These are phyloP conservation scores for Tylopilus rubrobrunneus DNA, from an alignment of 768 basidiomycete species.

Conservation along the genomic window DNA sequence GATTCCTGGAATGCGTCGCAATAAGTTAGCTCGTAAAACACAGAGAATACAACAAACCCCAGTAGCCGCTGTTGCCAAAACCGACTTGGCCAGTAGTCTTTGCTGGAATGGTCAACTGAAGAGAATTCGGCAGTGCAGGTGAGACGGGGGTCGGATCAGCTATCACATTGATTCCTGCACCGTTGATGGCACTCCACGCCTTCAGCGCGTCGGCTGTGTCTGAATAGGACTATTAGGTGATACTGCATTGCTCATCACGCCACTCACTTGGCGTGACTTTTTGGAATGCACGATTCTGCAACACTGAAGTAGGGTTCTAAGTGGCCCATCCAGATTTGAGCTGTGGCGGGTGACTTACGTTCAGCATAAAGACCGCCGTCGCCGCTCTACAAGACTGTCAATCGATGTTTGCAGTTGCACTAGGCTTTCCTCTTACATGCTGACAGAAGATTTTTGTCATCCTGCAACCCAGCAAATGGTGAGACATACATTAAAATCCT, in stretches of 20 bases:
- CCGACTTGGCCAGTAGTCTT: constrained; percentile 41
- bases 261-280: constrained; percentile 50
- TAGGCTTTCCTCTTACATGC: no score
- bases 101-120: constrained; percentile 44
- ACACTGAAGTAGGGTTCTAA: constrained; percentile 35
- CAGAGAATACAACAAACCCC: constrained; percentile 34
- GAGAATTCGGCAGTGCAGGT: constrained; percentile 56
- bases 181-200: constrained; percentile 50
- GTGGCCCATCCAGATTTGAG: no score
- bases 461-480: no score
- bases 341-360: no score
- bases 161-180: constrained; percentile 45
- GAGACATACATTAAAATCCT: no score
- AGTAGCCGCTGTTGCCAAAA: constrained; percentile 56
- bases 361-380: no score
- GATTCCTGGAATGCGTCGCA: constrained; percentile 39
- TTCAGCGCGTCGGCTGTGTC: constrained; percentile 46
- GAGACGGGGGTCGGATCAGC: constrained; percentile 52
- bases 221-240: constrained; percentile 15
- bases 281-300: constrained; percentile 72
- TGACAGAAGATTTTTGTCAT: no score
- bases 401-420: no score
- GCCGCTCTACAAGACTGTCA: no score
- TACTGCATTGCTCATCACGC: background rate
- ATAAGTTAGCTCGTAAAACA: background rate